Evolutionary conservation across 306 rosid species (phyloP), one percentile per base, ranked within the genome.

Genomic region (Cicer pinnatifidum): DNA sequence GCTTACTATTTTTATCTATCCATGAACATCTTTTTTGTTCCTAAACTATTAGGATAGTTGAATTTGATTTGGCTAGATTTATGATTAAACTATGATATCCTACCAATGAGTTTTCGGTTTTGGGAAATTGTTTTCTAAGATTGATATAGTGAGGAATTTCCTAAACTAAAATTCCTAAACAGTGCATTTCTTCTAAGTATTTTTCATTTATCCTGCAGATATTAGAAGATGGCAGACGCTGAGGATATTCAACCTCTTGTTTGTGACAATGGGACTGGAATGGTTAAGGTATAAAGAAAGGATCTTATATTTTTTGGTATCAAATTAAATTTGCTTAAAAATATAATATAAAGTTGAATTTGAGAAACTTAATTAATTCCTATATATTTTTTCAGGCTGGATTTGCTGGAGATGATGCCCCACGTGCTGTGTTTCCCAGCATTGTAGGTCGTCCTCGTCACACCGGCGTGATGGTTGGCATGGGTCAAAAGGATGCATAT

Each of bases 241-340:
- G 99, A 94, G 91, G 99, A 94, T 71, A 90, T 94, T 81, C 99
- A 94, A 76, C 99, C 99, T n/a, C 97, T 94, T 35, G 99, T 94
- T 45, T 94, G 99, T 56, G 99, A 94, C 82, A 94, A 94, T 82
- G 99, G 99, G 82, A 94, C 99, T 2, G 99, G 99, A 91, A 94
- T 94, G 99, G 99, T 94, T 70, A 94, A 94, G 99, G 99, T 94
- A 79, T 41, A 28, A 28, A 52, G 4, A 40, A 65, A 52, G 16
- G 16, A 38, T 38, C 45, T 47, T 43, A 4, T 11, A 6, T 9
- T 40, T 17, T 33, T 64, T 13, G 15, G 5, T 40, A 3, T 28
- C 4, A 28, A 28, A 67, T 60, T 53, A 19, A 12, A 9, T 70
- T 75, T 72, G 15, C 40, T 39, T 16, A 6, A 60, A 17, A 52